Conservation (phyloP, 495 filamentous ascomycete genomes). For the Trichoderma asperelloides region DNA sequence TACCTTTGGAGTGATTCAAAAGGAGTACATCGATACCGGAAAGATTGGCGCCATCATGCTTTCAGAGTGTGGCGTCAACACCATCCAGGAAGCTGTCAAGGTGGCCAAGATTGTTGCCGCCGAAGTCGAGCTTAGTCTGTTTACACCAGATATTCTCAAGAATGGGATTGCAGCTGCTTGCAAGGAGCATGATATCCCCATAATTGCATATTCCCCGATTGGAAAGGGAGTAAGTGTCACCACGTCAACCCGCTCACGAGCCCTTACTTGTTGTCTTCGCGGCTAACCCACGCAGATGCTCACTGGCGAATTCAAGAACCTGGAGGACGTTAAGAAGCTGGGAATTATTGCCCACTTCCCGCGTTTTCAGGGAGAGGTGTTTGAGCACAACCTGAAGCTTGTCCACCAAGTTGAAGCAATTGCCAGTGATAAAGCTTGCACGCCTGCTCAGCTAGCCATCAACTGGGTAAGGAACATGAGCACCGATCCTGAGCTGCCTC, state of each 20-base stretch:
- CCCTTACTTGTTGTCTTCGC: constrained; percentile 11
- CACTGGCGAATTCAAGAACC: constrained; percentile 53
- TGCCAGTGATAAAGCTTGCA: constrained; percentile 60
- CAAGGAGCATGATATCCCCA: constrained; percentile 58
- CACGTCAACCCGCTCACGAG: background rate
- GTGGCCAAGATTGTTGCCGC: constrained; percentile 62
- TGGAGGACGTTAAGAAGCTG: constrained; percentile 51
- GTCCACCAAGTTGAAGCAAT: constrained; percentile 55
- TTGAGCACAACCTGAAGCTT: constrained; percentile 65
- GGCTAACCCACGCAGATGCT: constrained; percentile 22
- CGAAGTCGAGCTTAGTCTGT: constrained; percentile 75
- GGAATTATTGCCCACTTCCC: constrained; percentile 49
- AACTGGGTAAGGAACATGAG: constrained; percentile 55
- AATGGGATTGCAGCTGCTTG: constrained; percentile 72
- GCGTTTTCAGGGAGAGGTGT: constrained; percentile 60
- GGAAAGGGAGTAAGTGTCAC: constrained; percentile 46
- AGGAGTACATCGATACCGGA: constrained; percentile 61
- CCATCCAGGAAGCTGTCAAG: constrained; percentile 64
- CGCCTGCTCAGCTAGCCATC: constrained; percentile 68
- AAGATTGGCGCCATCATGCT: constrained; percentile 71
- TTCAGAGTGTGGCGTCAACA: constrained; percentile 63
- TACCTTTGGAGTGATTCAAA: constrained; percentile 45
- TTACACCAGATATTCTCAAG: constrained; percentile 51
- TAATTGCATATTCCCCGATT: constrained; percentile 50
- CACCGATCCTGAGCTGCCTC: constrained; percentile 51